Percentiles rank a stretch among this genome's conserved stretches.
These are phyloP conservation scores for Novymonas esmeraldas DNA, from an alignment of 208 protist species.

Conservation along the genomic window DNA sequence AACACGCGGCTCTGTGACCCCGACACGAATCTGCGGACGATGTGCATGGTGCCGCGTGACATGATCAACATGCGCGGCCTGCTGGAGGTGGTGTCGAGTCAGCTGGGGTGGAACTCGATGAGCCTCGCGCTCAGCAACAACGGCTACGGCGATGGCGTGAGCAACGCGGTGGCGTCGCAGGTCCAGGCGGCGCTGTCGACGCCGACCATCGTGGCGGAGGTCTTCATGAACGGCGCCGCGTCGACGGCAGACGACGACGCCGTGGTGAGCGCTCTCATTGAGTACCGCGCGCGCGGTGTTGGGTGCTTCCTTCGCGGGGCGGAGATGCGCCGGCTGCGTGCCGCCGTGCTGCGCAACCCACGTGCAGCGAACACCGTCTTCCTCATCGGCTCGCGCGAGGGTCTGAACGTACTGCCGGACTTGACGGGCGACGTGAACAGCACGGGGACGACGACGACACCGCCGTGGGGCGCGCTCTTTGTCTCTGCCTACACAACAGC, in stretches of 20 bases:
- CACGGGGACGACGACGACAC: too few species aligned
- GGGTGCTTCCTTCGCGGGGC: slow-evolving; percentile 66
- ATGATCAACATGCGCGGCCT: slow-evolving; percentile 68
- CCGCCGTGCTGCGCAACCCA: slow-evolving; percentile 42
- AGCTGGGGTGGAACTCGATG: slow-evolving; percentile 76
- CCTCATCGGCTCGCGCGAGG: slow-evolving; percentile 66
- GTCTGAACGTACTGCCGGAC: slow-evolving; percentile 55
- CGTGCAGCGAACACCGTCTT: slow-evolving; percentile 44
- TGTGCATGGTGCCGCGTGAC: slow-evolving; percentile 84
- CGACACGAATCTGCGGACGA: slow-evolving; percentile 49
- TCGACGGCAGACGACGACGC: slow-evolving; percentile 64
- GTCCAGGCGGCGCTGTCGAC: slow-evolving; percentile 46
- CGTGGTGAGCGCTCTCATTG: slow-evolving; percentile 42
- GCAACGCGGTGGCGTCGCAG: slow-evolving; percentile 42
- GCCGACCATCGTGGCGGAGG: slow-evolving; percentile 69
- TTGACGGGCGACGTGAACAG: slow-evolving; percentile 38
- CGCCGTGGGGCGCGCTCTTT: slow-evolving; percentile 74
- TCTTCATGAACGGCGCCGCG: slow-evolving; percentile 53
- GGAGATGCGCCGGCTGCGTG: slow-evolving; percentile 55
- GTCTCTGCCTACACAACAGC: slow-evolving; percentile 63
- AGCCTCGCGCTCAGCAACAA: slow-evolving; percentile 64
- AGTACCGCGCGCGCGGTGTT: slow-evolving; percentile 51
- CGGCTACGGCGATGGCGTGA: slow-evolving; percentile 65
- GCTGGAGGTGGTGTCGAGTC: slow-evolving; percentile 62
- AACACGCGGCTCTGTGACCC: slow-evolving; percentile 69